Evolutionary conservation across 2,329 filamentous ascomycete species (phyloP).

Genomic region (Hymenotorrendiella dingleyae): DNA sequence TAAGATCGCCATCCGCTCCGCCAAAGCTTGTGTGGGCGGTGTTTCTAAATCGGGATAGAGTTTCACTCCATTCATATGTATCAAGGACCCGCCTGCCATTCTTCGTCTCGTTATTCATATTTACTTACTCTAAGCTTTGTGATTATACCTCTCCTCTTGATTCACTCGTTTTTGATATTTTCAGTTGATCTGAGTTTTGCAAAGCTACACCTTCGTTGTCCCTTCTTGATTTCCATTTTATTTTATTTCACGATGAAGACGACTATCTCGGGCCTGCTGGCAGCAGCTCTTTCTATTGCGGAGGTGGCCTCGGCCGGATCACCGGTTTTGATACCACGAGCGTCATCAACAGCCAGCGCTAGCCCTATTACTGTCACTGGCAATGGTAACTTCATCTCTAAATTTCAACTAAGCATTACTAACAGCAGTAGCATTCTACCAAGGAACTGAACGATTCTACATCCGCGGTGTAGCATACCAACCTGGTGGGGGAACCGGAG

Average conservation of each 20-base stretch:
- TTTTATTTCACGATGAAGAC: background rate
- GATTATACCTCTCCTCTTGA: no score
- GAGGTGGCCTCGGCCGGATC: slow-evolving; percentile 13
- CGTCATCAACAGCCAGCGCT: slow-evolving; percentile 18
- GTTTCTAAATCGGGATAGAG: no score
- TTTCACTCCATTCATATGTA: no score
- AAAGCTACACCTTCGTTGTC: background rate
- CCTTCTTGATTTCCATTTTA: background rate
- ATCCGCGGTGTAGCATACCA: slow-evolving; percentile 61
- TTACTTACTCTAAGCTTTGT: no score
- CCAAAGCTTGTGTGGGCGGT: no score
- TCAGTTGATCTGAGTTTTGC: no score
- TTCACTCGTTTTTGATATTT: no score
- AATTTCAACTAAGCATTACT: background rate
- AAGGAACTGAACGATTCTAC: slow-evolving; percentile 40
- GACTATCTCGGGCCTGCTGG: slow-evolving; percentile 1
- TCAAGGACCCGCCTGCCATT: no score
- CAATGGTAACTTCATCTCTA: slow-evolving; percentile 19
- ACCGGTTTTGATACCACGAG: slow-evolving; percentile 17
- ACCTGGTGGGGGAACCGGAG: slow-evolving; percentile 38
- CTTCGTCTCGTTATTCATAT: no score
- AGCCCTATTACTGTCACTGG: slow-evolving; percentile 24
- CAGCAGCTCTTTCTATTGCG: slow-evolving; percentile 1
- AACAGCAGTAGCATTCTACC: slow-evolving; percentile 26
- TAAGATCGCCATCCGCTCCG: no score